These are phyloP conservation scores for Typha latifolia DNA, from an alignment of 176 grass and related monocot species.

Conservation along the genomic window DNA sequence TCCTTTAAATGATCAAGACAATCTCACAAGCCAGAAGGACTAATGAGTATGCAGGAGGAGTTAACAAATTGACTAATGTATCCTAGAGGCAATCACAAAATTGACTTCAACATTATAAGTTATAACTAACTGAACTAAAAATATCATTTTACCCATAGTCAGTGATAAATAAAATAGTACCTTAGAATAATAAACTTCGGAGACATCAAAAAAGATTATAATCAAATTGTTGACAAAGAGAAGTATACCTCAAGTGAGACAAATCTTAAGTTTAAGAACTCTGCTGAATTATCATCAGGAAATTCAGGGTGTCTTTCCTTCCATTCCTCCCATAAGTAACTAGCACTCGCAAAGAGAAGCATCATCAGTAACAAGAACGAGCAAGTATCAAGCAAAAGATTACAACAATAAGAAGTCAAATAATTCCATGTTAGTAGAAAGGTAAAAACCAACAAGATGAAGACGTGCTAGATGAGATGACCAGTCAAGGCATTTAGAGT, in stretches of 20 bases:
- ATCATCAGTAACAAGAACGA: conserved; percentile 14
- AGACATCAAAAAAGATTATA: background rate
- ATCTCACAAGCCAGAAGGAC: too few relatives aligned
- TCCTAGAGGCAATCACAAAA: too few relatives aligned
- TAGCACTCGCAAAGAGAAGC: conserved; percentile 26
- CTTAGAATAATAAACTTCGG: conserved; percentile 1
- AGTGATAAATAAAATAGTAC: background rate
- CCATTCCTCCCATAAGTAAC: conserved; percentile 99
- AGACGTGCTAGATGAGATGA: background rate
- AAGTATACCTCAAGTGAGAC: conserved; percentile 80
- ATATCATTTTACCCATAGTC: too few relatives aligned
- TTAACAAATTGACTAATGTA: too few relatives aligned
- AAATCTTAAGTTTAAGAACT: conserved; percentile 87
- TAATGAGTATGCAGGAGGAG: too few relatives aligned
- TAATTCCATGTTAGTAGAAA: background rate
- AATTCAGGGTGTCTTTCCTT: conserved; percentile 78
- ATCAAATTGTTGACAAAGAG: conserved; percentile 14
- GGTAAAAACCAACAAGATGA: background rate
- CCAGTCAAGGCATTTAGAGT: background rate
- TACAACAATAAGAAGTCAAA: background rate
- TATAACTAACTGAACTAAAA: too few relatives aligned
- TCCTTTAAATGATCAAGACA: too few relatives aligned
- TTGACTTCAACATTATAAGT: too few relatives aligned
- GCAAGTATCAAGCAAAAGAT: background rate
- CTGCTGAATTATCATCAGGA: conserved; percentile 45